These are phyloP conservation scores for Podaxis sp. DNA, from an alignment of 768 basidiomycete species.

Conservation along the genomic window DNA sequence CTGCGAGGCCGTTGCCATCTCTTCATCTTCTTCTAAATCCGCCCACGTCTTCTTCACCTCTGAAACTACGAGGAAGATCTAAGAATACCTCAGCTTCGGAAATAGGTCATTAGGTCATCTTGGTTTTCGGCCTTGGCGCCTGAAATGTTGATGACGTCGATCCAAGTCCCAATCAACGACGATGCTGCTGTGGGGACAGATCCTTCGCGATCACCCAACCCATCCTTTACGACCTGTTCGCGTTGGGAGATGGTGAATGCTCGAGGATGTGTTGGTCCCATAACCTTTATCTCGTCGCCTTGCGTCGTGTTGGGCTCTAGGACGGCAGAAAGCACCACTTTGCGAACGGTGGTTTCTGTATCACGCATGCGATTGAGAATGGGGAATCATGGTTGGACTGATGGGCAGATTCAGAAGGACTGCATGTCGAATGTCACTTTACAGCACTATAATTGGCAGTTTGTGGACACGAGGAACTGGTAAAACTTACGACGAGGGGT, in stretches of 20 bases:
- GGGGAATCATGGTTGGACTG: constrained; percentile 48
- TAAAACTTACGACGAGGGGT: constrained; percentile 66
- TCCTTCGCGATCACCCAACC: constrained; percentile 81
- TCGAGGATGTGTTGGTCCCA: constrained; percentile 60
- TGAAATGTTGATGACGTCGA: constrained; percentile 45
- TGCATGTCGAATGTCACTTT: constrained; percentile 83
- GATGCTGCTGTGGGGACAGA: constrained; percentile 69
- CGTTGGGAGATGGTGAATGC: constrained; percentile 67
- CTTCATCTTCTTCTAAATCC: constrained; percentile 66
- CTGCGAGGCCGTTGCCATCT: constrained; percentile 69
- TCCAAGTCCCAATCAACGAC: constrained; percentile 71
- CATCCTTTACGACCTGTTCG: constrained; percentile 73
- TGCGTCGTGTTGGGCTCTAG: constrained; percentile 37
- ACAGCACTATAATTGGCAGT: neutral
- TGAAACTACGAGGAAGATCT: constrained; percentile 76
- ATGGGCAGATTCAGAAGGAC: constrained; percentile 69
- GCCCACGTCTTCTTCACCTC: constrained; percentile 52
- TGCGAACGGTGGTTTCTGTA: constrained; percentile 69
- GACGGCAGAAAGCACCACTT: constrained; percentile 61
- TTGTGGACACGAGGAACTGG: neutral
- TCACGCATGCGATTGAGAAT: constrained; percentile 80
- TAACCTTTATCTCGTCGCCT: constrained; percentile 19
- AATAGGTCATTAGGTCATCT: constrained; percentile 11
- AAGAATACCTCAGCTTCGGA: neutral
- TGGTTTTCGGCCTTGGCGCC: constrained; percentile 25